A percentile compares a stretch with the other conserved stretches of the same genome.
These are phyloP conservation scores for Acanthamoeba lenticulata DNA, from an alignment of 208 protist species.

Conservation along the genomic window DNA sequence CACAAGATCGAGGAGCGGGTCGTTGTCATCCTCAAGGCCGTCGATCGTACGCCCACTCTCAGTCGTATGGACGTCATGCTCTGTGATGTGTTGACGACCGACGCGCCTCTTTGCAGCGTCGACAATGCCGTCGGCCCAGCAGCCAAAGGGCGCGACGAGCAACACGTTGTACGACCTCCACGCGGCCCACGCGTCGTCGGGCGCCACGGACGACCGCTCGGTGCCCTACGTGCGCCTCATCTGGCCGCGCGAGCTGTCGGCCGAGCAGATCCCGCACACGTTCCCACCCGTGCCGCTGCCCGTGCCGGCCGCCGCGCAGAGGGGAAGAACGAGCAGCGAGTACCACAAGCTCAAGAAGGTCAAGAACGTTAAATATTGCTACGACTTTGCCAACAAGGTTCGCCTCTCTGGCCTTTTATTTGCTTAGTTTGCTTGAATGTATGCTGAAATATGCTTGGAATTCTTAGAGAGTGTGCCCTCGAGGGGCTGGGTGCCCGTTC, in stretches of 20 bases:
- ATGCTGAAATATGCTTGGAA: neutral
- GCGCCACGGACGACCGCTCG: slow-evolving; percentile 4
- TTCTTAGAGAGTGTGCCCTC: neutral
- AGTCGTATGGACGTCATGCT: neutral
- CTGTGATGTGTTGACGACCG: neutral
- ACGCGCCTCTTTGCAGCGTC: neutral
- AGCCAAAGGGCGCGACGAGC: neutral
- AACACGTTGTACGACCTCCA: slow-evolving; percentile 51
- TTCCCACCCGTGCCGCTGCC: neutral
- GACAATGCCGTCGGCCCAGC: too few relatives aligned
- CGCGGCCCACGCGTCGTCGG: neutral
- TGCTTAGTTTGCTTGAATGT: neutral
- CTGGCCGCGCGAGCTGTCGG: slow-evolving; percentile 9
- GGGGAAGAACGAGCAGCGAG: neutral
- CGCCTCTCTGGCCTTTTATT: neutral
- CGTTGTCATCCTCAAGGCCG: slow-evolving; percentile 16
- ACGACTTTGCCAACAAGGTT: slow-evolving; percentile 23
- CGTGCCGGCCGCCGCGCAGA: neutral
- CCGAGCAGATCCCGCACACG: slow-evolving; percentile 25
- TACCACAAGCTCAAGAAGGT: neutral
- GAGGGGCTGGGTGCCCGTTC: neutral
- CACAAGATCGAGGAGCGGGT: slow-evolving; percentile 21
- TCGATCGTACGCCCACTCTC: neutral
- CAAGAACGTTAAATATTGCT: slow-evolving; percentile 58
- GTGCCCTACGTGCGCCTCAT: slow-evolving; percentile 34